These are phyloP conservation scores for Cornus suecica DNA, from an alignment of 148 eudicot genomes.

Conservation along the genomic window DNA sequence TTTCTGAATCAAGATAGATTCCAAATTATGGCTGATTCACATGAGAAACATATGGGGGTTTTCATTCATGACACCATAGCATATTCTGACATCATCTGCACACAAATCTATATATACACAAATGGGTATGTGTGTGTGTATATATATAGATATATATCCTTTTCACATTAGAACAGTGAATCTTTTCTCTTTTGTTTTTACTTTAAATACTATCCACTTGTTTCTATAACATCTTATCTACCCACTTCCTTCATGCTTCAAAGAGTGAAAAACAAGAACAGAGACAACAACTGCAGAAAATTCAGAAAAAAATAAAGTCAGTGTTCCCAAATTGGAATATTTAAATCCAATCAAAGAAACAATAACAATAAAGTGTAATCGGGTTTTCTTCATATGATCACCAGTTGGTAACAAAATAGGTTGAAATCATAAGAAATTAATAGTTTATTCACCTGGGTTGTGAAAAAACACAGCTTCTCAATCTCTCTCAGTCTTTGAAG, in stretches of 20 bases:
- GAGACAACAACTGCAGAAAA: slow-evolving; percentile 1
- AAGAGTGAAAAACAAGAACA: slow-evolving; percentile 4
- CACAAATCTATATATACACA: neutral
- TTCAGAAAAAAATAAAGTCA: neutral
- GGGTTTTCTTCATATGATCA: slow-evolving; percentile 5
- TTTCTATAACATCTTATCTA: neutral
- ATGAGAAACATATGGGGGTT: slow-evolving; percentile 1
- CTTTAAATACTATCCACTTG: slow-evolving; percentile 6
- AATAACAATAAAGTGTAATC: neutral
- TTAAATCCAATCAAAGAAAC: neutral
- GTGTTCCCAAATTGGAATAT: neutral
- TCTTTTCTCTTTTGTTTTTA: neutral
- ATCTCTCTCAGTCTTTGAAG: neutral
- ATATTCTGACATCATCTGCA: slow-evolving; percentile 3
- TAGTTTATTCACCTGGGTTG: slow-evolving; percentile 10
- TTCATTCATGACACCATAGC: neutral
- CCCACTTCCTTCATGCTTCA: neutral
- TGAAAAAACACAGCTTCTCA: neutral
- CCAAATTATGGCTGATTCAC: neutral
- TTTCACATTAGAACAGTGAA: neutral
- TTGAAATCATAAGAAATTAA: neutral
- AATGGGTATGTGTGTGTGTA: too few relatives aligned
- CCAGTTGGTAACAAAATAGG: neutral
- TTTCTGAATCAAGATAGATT: neutral
- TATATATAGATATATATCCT: neutral